Base-by-base conservation (phyloP, 2,329 filamentous ascomycete genomes). In the Moelleriella libera region DNA sequence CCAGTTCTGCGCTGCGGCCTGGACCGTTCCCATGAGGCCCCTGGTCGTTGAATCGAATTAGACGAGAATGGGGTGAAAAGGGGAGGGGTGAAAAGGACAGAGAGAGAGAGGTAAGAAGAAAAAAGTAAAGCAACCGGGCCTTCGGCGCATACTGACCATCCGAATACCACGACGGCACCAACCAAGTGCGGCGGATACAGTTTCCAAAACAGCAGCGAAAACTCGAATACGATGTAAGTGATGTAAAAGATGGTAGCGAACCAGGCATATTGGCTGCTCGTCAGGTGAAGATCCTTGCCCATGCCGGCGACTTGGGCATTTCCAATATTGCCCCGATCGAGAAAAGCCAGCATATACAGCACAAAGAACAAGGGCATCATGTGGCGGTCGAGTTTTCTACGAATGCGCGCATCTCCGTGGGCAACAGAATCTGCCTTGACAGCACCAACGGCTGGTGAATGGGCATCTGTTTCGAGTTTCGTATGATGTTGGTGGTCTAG, bases 191-290 rank as follows among this genome's bases (percentile, higher is more conserved):
- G 54, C 30, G 57, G 56, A 4, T 57, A 42, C 12, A 58, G 45
- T 41, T 54, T 56, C 53, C 55, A 58, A 37, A 58, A 45, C 14
- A 58, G 45, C 9, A 49, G 53, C 6, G 53, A 49, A 41, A 52
- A 57, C 45, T 58, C 57, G 12, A 56, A 56, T 5, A 51, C 30
- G 28, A 58, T 52, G 43, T 58, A 58, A 30, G 51, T 51, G 32
- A 58, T 55, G 43, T 58, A 58, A 30, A 58, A 59, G 2, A 54
- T 48, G 9, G 55, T 56, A n/a, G 58, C 53, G 1, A 58, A 45
- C 57, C 56, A 59, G 5, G 51, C 47, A 43, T 56, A 59, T 6
- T 54, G 47, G n/a, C 47, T 45, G 30, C 52, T 52, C 40, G 48
- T 50, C 7, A 57, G 46, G 8, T 51, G 45, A 3, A 57, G 44